These are phyloP conservation scores for Whalleya microplaca DNA, from an alignment of 2,329 filamentous ascomycete genomes.

Conservation along the genomic window DNA sequence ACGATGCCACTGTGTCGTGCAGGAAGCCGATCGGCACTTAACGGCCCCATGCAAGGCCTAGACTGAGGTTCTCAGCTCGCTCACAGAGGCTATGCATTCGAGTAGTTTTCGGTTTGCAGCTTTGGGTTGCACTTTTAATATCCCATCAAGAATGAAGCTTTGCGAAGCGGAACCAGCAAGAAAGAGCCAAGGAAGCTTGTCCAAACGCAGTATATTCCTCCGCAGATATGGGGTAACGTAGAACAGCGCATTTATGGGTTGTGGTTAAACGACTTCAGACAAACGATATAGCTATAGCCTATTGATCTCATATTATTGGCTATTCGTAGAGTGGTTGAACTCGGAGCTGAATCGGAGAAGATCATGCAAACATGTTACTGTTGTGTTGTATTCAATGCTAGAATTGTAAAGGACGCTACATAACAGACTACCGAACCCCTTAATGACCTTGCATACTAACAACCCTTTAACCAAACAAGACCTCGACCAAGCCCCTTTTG, in stretches of 20 bases:
- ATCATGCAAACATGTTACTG: neutral
- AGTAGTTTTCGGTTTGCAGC: conserved; percentile 16
- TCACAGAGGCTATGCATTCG: conserved; percentile 21
- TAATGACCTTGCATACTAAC: neutral
- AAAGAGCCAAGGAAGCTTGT: neutral
- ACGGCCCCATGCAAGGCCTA: neutral
- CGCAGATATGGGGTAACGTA: neutral
- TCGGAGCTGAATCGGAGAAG: neutral
- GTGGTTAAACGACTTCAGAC: neutral
- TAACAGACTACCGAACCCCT: neutral
- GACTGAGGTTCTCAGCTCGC: conserved; percentile 24
- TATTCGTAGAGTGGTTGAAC: neutral
- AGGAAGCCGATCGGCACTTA: neutral
- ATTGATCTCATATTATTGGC: neutral
- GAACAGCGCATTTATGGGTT: neutral
- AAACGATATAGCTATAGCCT: neutral
- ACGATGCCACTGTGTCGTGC: neutral
- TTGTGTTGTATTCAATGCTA: neutral
- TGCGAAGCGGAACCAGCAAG: neutral
- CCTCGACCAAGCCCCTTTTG: neutral
- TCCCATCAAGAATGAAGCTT: neutral
- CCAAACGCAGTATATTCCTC: neutral
- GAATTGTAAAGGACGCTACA: too few species aligned
- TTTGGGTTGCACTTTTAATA: neutral
- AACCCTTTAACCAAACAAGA: neutral